These are phyloP conservation scores for Quillaja saponaria DNA, from an alignment of 306 rosid genomes.

Conservation along the genomic window DNA sequence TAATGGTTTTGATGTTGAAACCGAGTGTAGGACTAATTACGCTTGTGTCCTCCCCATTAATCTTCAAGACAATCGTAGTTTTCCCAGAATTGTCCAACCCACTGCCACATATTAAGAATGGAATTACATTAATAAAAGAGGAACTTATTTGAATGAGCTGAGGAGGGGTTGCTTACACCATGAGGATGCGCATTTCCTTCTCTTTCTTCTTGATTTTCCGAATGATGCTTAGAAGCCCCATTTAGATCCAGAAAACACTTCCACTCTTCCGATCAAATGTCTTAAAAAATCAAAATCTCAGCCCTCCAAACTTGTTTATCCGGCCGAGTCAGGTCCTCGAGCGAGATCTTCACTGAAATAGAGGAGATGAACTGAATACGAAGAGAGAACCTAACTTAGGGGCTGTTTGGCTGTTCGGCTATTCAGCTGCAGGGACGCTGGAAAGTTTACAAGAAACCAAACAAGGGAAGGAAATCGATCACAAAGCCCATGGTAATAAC, in stretches of 20 bases:
- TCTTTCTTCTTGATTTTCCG: slow-evolving; percentile 84
- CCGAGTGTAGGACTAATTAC: slow-evolving; percentile 95
- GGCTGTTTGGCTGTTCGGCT: no score
- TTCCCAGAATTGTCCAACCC: slow-evolving; percentile 96
- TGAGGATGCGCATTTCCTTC: slow-evolving; percentile 89
- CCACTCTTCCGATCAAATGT: no score
- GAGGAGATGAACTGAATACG: no score
- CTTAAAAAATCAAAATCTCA: no score
- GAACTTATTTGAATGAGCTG: background rate
- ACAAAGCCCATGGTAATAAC: no score
- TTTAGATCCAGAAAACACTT: slow-evolving; percentile 14
- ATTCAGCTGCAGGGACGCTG: no score
- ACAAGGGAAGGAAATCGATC: no score
- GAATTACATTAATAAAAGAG: background rate
- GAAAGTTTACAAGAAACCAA: no score
- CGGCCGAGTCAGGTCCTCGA: no score
- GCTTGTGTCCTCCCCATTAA: slow-evolving; percentile 91
- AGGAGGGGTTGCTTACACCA: slow-evolving; percentile 63
- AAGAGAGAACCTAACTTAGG: no score
- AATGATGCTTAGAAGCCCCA: slow-evolving; percentile 89
- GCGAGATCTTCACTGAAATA: no score
- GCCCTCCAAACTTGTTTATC: no score
- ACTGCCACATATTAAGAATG: slow-evolving; percentile 37
- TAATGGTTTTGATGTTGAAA: slow-evolving; percentile 90
- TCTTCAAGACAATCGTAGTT: slow-evolving; percentile 87